phyloP scores from a whole-genome alignment of 768 basidiomycete genomes.

The Gymnopilus junonius region DNA sequence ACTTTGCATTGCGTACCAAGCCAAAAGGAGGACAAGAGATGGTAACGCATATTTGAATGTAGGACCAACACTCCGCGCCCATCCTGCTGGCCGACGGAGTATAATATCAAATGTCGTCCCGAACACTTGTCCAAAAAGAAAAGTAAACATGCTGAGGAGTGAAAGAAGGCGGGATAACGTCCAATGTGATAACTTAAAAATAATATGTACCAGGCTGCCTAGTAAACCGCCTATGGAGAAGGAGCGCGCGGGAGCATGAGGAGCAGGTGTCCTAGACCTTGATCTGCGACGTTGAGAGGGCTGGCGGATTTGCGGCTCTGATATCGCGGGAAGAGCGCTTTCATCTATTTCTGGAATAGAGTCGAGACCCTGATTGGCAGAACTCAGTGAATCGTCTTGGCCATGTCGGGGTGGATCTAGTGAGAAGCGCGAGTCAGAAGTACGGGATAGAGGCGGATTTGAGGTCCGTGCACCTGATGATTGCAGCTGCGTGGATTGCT shows the following conservation, averaged over 20 bases:
- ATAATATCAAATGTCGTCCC: slow-evolving; percentile 54
- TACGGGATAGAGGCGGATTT: slow-evolving; percentile 37
- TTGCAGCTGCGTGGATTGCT: slow-evolving; percentile 38
- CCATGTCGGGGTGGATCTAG: slow-evolving; percentile 42
- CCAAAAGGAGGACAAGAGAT: slow-evolving; percentile 45
- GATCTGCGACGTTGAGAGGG: slow-evolving; percentile 25
- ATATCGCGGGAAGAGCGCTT: slow-evolving; percentile 23
- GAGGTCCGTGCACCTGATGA: slow-evolving; percentile 32
- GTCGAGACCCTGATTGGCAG: slow-evolving; percentile 57
- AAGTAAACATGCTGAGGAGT: slow-evolving; percentile 39
- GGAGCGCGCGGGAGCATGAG: slow-evolving; percentile 19
- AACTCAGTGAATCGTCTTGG: slow-evolving; percentile 43
- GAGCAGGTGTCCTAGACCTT: slow-evolving; percentile 38
- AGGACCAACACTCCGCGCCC: slow-evolving; percentile 37
- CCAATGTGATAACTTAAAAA: slow-evolving; percentile 26
- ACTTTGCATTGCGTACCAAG: slow-evolving; percentile 49
- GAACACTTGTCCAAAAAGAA: slow-evolving; percentile 50
- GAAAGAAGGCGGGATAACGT: slow-evolving; percentile 31
- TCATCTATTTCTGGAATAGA: slow-evolving; percentile 74
- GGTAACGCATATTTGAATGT: slow-evolving; percentile 47
- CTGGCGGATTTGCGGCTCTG: slow-evolving; percentile 24
- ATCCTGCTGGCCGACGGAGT: slow-evolving; percentile 50
- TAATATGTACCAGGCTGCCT: slow-evolving; percentile 41
- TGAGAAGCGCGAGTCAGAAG: slow-evolving; percentile 41
- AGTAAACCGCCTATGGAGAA: slow-evolving; percentile 50